Evolutionary conservation across 306 rosid genomes (phyloP).

Genomic region (Oemleria cerasiformis): DNA sequence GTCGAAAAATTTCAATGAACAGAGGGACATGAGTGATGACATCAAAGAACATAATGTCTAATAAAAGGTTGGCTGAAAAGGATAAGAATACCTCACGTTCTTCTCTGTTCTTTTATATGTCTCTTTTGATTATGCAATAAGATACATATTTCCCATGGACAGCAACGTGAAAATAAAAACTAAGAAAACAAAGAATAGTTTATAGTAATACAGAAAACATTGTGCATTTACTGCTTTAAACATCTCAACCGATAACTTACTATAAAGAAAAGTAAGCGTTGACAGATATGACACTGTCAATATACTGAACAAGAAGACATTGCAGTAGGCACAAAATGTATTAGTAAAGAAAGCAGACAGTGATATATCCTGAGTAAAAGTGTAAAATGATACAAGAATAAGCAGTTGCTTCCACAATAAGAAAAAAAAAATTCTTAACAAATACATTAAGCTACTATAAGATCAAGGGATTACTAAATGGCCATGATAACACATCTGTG

Average conservation of each 20-base stretch:
- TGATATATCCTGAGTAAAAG: background rate
- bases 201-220: too few relatives aligned
- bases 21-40: too few relatives aligned
- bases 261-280: background rate
- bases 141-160: background rate
- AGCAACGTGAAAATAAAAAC: too few relatives aligned
- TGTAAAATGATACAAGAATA: background rate
- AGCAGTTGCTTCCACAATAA: slow-evolving; percentile 7
- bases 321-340: background rate
- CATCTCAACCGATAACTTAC: background rate
- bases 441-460: slow-evolving; percentile 40
- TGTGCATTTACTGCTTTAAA: too few relatives aligned
- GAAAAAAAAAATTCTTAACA: slow-evolving; percentile 13
- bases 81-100: background rate
- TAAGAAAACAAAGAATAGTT: too few relatives aligned
- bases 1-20: too few relatives aligned
- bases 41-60: background rate
- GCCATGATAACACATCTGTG: slow-evolving; percentile 63
- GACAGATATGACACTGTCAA: background rate
- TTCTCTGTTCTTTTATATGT: background rate
- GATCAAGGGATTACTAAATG: slow-evolving; percentile 72
- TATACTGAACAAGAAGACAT: background rate
- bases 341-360: background rate
- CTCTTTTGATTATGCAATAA: background rate
- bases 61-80: background rate